Conservation (phyloP, 2,329 filamentous ascomycete species). For the Hymenoscyphus albidus region DNA sequence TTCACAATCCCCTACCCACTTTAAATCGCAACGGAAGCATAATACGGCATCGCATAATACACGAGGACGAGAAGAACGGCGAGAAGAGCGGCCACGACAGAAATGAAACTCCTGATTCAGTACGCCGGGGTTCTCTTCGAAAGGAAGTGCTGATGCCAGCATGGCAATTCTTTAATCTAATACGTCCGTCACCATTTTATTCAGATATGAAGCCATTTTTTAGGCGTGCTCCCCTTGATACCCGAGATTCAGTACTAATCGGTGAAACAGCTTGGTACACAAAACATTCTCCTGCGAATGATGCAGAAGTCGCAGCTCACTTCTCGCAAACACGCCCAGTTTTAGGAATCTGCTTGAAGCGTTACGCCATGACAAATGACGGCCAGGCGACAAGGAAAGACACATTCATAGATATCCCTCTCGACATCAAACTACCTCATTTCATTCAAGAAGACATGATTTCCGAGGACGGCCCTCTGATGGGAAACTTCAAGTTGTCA, state of each 20-base stretch:
- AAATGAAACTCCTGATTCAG: conserved; percentile 31
- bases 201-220: conserved; percentile 24
- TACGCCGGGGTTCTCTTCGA: conserved; percentile 39
- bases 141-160: conserved; percentile 94
- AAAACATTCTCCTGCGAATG: conserved; percentile 57
- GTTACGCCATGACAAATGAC: conserved; percentile 71
- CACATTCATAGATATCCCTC: conserved; percentile 86
- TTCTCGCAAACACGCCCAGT: conserved; percentile 80
- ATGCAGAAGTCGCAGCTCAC: conserved; percentile 82
- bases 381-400: conserved; percentile 69
- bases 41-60: conserved; percentile 53
- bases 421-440: conserved; percentile 77
- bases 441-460: conserved; percentile 79
- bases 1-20: conserved; percentile 9
- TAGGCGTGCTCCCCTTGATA: conserved; percentile 9
- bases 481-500: conserved; percentile 88
- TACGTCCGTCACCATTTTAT: conserved; percentile 58
- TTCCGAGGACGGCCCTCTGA: conserved; percentile 58
- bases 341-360: conserved; percentile 87
- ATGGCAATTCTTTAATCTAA: conserved; percentile 94
- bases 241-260: conserved; percentile 35
- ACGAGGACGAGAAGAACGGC: conserved; percentile 38
- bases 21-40: conserved; percentile 47
- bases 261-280: conserved; percentile 74
- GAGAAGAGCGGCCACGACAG: conserved; percentile 9